Conservation (phyloP, 2,329 filamentous ascomycete genomes). For the Penicillium sp. region DNA sequence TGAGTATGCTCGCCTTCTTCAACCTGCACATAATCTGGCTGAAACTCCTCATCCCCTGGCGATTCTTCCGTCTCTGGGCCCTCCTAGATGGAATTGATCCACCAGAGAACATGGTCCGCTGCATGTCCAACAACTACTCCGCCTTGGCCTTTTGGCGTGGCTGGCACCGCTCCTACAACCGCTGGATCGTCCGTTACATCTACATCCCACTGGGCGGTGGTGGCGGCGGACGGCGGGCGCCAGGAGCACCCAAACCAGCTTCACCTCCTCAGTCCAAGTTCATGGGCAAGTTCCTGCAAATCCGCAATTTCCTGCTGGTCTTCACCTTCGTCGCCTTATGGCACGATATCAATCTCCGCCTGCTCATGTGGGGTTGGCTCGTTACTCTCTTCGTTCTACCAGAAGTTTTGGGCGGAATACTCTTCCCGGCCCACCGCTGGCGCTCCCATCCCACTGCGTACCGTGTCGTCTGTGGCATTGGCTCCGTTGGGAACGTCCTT, state of each 20-base stretch:
- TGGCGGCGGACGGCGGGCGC: conserved; percentile 31
- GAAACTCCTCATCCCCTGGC: conserved; percentile 93
- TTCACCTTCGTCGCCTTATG: conserved; percentile 98
- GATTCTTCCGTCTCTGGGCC: conserved; percentile 97
- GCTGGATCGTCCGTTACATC: conserved; percentile 90
- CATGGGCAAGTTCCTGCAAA: conserved; percentile 56
- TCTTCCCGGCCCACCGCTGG: conserved; percentile 76
- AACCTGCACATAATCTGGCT: conserved; percentile 98
- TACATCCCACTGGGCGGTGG: conserved; percentile 86
- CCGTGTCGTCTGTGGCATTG: conserved; percentile 75
- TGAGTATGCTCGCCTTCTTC: conserved; percentile 89
- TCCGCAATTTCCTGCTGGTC: conserved; percentile 76
- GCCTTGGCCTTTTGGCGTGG: conserved; percentile 89
- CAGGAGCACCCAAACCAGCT: conserved; percentile 42
- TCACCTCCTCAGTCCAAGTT: conserved; percentile 42
- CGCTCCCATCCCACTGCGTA: conserved; percentile 68
- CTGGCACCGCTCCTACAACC: conserved; percentile 95
- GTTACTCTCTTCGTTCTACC: conserved; percentile 92
- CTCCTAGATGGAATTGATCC: conserved; percentile 88
- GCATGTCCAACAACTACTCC: conserved; percentile 92
- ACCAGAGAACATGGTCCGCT: conserved; percentile 97
- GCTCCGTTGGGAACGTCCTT: conserved; percentile 78
- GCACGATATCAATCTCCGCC: conserved; percentile 90
- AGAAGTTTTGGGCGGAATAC: conserved; percentile 68
- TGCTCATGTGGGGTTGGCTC: conserved; percentile 96